Evolutionary conservation across 2,329 filamentous ascomycete genomes (phyloP).

Genomic region (Ophiostoma australiae): DNA sequence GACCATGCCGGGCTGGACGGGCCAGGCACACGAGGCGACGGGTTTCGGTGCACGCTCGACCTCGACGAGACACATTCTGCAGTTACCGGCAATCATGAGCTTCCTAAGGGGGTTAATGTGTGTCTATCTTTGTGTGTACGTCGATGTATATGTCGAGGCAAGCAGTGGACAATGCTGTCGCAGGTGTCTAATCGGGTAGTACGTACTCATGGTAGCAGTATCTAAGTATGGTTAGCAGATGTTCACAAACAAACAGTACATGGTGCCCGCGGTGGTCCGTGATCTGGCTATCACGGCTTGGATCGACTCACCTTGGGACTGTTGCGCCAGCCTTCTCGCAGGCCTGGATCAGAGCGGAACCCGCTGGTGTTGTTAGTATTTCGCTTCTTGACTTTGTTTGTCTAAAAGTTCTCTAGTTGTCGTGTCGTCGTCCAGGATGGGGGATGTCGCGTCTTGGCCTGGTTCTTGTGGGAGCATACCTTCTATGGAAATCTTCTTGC

Average conservation of each 20-base stretch:
- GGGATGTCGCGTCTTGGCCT: background rate
- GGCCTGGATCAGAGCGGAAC: constrained; percentile 94
- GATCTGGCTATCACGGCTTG: background rate
- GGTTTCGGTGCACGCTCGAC: constrained; percentile 95
- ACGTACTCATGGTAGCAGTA: constrained; percentile 93
- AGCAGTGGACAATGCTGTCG: constrained; percentile 35
- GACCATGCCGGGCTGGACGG: constrained; percentile 96
- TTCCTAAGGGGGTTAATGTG: constrained; percentile 57
- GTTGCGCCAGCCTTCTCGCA: constrained; percentile 95
- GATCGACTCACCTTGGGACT: constrained; percentile 65
- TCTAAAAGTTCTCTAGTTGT: background rate
- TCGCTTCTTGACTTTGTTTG: background rate
- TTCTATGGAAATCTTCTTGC: constrained; percentile 97
- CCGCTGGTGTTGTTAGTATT: constrained; percentile 54
- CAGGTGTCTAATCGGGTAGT: background rate
- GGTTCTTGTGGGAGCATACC: constrained; percentile 50
- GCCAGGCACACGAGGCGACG: constrained; percentile 97
- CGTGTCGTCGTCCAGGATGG: background rate
- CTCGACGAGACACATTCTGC: constrained; percentile 98
- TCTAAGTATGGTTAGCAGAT: constrained; percentile 47
- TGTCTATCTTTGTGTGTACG: constrained; percentile 37
- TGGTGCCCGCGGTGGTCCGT: background rate
- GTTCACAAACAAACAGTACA: background rate
- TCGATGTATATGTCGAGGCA: background rate
- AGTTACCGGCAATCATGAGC: constrained; percentile 98